Conservation (phyloP, 164 flowering plant genomes). For the Euptelea pleiosperma region DNA sequence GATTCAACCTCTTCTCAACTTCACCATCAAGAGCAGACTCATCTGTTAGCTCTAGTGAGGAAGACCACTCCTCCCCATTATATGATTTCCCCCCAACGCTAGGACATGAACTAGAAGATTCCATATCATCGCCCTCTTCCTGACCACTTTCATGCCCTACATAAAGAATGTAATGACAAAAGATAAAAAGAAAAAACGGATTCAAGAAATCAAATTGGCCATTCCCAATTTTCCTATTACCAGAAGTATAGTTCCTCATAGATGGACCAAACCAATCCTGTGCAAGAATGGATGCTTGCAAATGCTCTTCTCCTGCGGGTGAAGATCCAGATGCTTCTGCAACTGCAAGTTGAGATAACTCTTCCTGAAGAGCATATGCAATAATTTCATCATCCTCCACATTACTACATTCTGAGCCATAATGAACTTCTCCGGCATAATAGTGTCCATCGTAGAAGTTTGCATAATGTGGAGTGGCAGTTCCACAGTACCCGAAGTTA, state of each 20-base stretch:
- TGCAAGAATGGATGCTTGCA: conserved; percentile 42
- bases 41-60: conserved; percentile 52
- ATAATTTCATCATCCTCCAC: conserved; percentile 58
- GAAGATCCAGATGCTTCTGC: conserved; percentile 47
- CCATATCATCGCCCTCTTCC: conserved; percentile 45
- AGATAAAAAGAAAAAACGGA: not conserved
- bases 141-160: conserved; percentile 44
- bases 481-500: conserved; percentile 42
- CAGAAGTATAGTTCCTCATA: conserved; percentile 31
- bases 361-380: conserved; percentile 72
- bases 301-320: conserved; percentile 34
- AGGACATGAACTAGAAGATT: conserved; percentile 52
- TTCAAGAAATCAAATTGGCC: not conserved
- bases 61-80: conserved; percentile 54
- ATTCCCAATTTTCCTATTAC: conserved; percentile 20
- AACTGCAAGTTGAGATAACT: conserved; percentile 63
- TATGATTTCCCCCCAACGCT: conserved; percentile 50
- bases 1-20: conserved; percentile 70
- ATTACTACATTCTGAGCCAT: conserved; percentile 25
- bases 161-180: conserved; percentile 1
- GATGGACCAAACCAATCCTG: conserved; percentile 54
- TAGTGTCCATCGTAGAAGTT: conserved; percentile 34
- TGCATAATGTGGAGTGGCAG: conserved; percentile 30
- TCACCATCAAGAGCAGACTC: conserved; percentile 69
- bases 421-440: conserved; percentile 34